These are phyloP conservation scores for Cryptomeria japonica DNA, from an alignment of 75 land plant genomes.

Conservation along the genomic window DNA sequence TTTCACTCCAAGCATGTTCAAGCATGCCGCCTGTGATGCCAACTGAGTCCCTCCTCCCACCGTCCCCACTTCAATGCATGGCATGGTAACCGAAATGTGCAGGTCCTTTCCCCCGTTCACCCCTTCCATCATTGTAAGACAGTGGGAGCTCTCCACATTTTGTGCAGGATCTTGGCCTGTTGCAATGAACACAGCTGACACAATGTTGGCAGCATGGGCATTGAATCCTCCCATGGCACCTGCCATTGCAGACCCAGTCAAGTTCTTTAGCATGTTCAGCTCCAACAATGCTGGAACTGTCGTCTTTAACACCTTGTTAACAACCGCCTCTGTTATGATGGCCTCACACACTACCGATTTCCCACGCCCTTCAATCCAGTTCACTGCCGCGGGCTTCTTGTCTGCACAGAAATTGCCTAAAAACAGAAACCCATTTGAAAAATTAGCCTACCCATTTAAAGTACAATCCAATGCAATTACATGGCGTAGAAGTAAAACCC, in stretches of 20 bases:
- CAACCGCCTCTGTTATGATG: slow-evolving; percentile 57
- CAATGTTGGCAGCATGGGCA: slow-evolving; percentile 87
- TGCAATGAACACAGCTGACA: slow-evolving; percentile 68
- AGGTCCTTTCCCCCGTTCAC: slow-evolving; percentile 63
- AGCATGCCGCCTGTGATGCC: slow-evolving; percentile 72
- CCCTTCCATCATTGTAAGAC: slow-evolving; percentile 70
- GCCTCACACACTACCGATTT: slow-evolving; percentile 86
- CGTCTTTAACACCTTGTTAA: slow-evolving; percentile 67
- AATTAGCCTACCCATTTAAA: neutral
- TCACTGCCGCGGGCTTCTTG: slow-evolving; percentile 59
- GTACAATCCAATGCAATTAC: neutral
- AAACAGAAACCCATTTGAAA: neutral
- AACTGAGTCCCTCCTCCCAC: slow-evolving; percentile 91
- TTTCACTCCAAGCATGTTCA: slow-evolving; percentile 26
- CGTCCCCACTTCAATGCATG: slow-evolving; percentile 62
- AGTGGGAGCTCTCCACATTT: slow-evolving; percentile 80
- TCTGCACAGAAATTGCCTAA: slow-evolving; percentile 63
- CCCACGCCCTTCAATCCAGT: slow-evolving; percentile 79
- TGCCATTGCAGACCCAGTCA: slow-evolving; percentile 81
- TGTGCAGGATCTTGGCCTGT: slow-evolving; percentile 89
- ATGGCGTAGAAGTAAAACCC: neutral
- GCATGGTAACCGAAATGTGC: slow-evolving; percentile 50
- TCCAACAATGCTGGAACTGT: slow-evolving; percentile 77
- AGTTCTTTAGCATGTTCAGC: slow-evolving; percentile 85
- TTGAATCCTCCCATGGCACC: slow-evolving; percentile 82